Percentiles rank a stretch among this genome's conserved stretches.
These are phyloP conservation scores for Kingdonia uniflora DNA, from an alignment of 164 flowering plant species.

Conservation along the genomic window DNA sequence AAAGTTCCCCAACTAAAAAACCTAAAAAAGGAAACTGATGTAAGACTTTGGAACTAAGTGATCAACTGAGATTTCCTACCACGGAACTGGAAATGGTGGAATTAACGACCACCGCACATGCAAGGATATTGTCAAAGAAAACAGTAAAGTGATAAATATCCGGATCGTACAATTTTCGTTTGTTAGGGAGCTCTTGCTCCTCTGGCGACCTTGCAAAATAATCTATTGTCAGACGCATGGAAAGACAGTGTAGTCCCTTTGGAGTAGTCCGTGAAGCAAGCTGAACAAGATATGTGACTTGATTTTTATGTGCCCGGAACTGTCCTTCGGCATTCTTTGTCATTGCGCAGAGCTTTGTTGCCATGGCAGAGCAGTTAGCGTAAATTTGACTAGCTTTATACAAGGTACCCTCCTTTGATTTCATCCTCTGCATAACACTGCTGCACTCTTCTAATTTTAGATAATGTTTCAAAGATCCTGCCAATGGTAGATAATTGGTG, in stretches of 20 bases:
- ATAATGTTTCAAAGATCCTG: too few species aligned
- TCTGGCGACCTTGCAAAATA: slow-evolving; percentile 58
- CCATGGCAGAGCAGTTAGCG: slow-evolving; percentile 64
- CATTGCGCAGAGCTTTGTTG: slow-evolving; percentile 72
- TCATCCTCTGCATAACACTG: too few species aligned
- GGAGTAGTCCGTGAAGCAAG: slow-evolving; percentile 84
- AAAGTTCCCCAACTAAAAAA: too few species aligned
- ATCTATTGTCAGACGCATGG: slow-evolving; percentile 77
- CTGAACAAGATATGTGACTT: slow-evolving; percentile 47
- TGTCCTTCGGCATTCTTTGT: slow-evolving; percentile 67
- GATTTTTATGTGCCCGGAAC: slow-evolving; percentile 46
- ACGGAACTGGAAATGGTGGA: slow-evolving; percentile 55
- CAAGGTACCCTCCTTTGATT: too few species aligned
- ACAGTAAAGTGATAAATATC: slow-evolving; percentile 63
- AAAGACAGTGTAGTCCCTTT: slow-evolving; percentile 87
- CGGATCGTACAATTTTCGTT: slow-evolving; percentile 37
- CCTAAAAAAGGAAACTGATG: too few species aligned
- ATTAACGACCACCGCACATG: slow-evolving; percentile 83
- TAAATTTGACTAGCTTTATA: too few species aligned
- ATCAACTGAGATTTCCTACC: too few species aligned
- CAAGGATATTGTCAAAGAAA: slow-evolving; percentile 88
- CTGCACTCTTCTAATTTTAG: too few species aligned
- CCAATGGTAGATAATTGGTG: too few species aligned
- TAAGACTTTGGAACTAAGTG: too few species aligned
- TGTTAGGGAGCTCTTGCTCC: slow-evolving; percentile 37